Conservation (phyloP, 169 alveolate species). For the Plasmodium falciparum region DNA sequence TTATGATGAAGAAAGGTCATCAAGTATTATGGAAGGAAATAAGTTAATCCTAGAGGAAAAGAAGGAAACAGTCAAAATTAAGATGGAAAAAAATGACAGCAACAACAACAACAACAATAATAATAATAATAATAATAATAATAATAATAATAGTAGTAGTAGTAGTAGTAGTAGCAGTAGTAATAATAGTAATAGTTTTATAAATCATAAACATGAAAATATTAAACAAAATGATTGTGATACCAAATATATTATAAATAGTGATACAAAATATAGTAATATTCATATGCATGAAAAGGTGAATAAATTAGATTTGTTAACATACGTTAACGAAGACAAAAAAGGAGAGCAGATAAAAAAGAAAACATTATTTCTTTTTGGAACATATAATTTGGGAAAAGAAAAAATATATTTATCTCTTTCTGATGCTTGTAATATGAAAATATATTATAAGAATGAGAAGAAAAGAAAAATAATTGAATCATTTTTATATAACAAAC, state of each 20-base stretch:
- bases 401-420: constrained; percentile 69
- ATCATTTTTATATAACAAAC: constrained; percentile 38
- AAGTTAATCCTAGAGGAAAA: neutral
- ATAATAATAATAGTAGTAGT: neutral
- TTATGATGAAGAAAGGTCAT: neutral
- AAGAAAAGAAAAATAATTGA: constrained; percentile 43
- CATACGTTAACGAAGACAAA: no score
- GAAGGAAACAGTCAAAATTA: neutral
- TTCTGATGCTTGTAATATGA: constrained; percentile 74
- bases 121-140: neutral
- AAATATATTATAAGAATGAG: constrained; percentile 42
- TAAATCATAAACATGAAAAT: neutral
- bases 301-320: neutral
- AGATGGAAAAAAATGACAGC: neutral
- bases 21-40: neutral
- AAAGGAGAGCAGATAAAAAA: neutral
- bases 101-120: neutral
- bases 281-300: no score
- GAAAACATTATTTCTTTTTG: constrained; percentile 70
- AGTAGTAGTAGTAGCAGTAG: neutral
- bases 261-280: no score
- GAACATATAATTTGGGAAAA: constrained; percentile 73
- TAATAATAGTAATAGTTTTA: neutral
- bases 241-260: no score
- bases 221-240: neutral